These are phyloP conservation scores for Yamadazyma olivae DNA, from an alignment of 805 yeast species.

Conservation along the genomic window DNA sequence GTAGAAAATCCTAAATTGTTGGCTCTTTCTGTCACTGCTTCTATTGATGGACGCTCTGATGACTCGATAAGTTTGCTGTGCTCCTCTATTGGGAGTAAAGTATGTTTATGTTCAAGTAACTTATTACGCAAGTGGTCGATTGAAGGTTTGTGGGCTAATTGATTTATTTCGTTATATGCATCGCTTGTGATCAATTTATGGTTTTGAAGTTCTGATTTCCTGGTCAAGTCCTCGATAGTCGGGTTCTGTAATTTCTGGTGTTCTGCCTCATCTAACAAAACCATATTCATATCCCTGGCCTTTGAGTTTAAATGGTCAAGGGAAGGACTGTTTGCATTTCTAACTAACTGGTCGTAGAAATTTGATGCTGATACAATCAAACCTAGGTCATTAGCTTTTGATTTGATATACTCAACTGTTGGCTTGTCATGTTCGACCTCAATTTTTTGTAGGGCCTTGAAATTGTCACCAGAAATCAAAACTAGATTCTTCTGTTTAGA, in stretches of 20 bases:
- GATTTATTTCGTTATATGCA: slow-evolving; percentile 13
- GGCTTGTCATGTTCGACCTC: slow-evolving; percentile 31
- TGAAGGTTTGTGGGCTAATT: slow-evolving; percentile 20
- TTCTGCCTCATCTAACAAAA: slow-evolving; percentile 2
- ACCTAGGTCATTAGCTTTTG: slow-evolving; percentile 35
- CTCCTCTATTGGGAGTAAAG: slow-evolving; percentile 13
- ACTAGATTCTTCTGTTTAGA: slow-evolving; percentile 15
- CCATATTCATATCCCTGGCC: slow-evolving; percentile 15
- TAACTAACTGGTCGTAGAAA: slow-evolving; percentile 28
- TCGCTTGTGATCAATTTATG: slow-evolving; percentile 6
- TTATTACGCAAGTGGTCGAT: slow-evolving; percentile 10
- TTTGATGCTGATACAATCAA: slow-evolving; percentile 26
- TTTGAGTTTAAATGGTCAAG: slow-evolving; percentile 20
- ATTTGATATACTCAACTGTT: slow-evolving; percentile 25
- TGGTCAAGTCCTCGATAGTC: slow-evolving; percentile 8
- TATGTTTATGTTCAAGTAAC: slow-evolving; percentile 8
- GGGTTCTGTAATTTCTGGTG: slow-evolving; percentile 7
- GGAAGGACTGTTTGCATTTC: slow-evolving; percentile 22
- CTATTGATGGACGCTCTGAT: slow-evolving; percentile 19
- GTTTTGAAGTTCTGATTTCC: slow-evolving; percentile 7
- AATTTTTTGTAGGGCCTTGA: slow-evolving; percentile 13
- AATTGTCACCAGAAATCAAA: slow-evolving; percentile 12
- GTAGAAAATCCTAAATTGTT: slow-evolving; percentile 12
- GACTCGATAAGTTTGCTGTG: slow-evolving; percentile 10
- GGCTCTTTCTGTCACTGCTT: slow-evolving; percentile 14